Base-by-base conservation (phyloP, 2,329 filamentous ascomycete genomes). In the Gyromitra esculenta region DNA sequence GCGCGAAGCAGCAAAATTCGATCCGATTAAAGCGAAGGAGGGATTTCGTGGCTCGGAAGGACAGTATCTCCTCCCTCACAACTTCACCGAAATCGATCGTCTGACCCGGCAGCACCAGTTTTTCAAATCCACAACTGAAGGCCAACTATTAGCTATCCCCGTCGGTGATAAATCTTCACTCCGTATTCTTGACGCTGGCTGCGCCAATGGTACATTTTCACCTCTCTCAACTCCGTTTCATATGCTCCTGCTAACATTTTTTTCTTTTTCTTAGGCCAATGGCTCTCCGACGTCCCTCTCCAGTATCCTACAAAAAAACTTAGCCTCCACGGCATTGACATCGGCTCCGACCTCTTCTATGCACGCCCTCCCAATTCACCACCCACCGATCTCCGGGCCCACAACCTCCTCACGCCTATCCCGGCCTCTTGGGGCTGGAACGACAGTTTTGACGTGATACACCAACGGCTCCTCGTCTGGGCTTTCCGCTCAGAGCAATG, bases 31-130 rank as follows among this genome's bases (percentile, higher is more conserved):
- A 37, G 35, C 54, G 15, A 31, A 57, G 15, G 21, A 57, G 8
- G 5, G n/a, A 2, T 57, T 57, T 6, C 54, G 31, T 15, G 62
- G 62, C 62, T 52, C 62, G 5, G 43, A 65, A 37, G 45, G 43
- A 13, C 45, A 65, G 37, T 65, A 52, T 31, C 62, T 37, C 45
- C 43, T 65, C 11, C 62, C 62, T 5, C 62, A 65, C 7, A 65
- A 37, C 45, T 11, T n/a, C 62, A 52, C 43, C 25, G 62, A 65
- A 52, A n/a, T 65, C 62, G 62, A 21, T 18, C 62, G 62, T n/a
- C 31, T 65, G 25, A 52, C 21, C 25, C 62, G 45, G 13, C 62
- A 65, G 52, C 62, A 65, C 62, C 41, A 65, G 39, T 65, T 65
- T 25, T 65, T 35, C 45, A 52, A n/a, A n/a, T 65, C 62, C 4